Evolutionary conservation across 2,329 filamentous ascomycete genomes (phyloP).

Genomic region (Alternaria ventricosa): DNA sequence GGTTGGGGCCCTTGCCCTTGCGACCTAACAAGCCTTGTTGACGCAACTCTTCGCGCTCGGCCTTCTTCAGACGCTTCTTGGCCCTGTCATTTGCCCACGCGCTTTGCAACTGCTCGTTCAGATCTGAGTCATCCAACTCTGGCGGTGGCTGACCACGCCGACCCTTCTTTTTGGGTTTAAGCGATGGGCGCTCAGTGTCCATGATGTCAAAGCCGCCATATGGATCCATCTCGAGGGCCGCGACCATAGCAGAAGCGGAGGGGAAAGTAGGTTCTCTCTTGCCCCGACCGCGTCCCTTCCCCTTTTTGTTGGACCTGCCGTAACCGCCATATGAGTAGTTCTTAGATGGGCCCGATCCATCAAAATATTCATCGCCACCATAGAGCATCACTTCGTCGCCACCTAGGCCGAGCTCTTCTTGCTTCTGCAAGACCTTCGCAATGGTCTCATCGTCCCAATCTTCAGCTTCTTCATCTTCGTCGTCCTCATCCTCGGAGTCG

Average conservation of each 20-base stretch:
- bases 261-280: constrained; percentile 53
- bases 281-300: constrained; percentile 21
- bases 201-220: constrained; percentile 81
- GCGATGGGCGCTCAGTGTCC: constrained; percentile 76
- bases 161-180: constrained; percentile 70
- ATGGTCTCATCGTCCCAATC: constrained; percentile 66
- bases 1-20: constrained; percentile 53
- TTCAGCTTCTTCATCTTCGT: constrained; percentile 34
- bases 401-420: constrained; percentile 68
- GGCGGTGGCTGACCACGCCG: constrained; percentile 60
- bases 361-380: constrained; percentile 55
- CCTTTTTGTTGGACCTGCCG: constrained; percentile 36
- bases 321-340: constrained; percentile 19
- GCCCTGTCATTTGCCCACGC: constrained; percentile 54
- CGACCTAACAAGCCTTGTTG: constrained; percentile 53
- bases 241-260: constrained; percentile 63
- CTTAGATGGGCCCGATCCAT: constrained; percentile 34
- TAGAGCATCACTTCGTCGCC: constrained; percentile 66
- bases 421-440: constrained; percentile 66
- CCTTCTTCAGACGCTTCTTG: constrained; percentile 57
- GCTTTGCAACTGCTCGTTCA: constrained; percentile 48
- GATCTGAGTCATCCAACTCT: constrained; percentile 53
- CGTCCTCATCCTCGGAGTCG: constrained; percentile 60
- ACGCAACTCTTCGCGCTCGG: constrained; percentile 55
- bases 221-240: constrained; percentile 64